These are phyloP conservation scores for Pythium phragmitis DNA, from an alignment of 352 stramenopile species.

Conservation along the genomic window DNA sequence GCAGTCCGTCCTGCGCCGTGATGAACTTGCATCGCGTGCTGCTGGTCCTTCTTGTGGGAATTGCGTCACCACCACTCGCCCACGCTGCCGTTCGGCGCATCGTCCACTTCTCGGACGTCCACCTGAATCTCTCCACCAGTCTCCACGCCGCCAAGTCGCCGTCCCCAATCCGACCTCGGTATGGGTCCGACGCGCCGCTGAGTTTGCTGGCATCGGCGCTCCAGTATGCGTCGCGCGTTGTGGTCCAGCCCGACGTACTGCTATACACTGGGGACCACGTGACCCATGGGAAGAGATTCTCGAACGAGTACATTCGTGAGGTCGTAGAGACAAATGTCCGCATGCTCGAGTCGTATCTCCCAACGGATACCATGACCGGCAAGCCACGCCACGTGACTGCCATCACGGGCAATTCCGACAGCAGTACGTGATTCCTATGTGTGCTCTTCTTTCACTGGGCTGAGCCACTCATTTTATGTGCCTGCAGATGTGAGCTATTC, in stretches of 20 bases:
- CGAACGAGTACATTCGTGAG: conserved; percentile 57
- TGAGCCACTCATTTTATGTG: neutral
- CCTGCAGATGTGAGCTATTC: conserved; percentile 61
- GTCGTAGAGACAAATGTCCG: conserved; percentile 67
- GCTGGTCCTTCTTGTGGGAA: neutral
- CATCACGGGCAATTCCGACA: conserved; percentile 81
- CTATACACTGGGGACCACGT: conserved; percentile 83
- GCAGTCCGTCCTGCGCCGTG: neutral
- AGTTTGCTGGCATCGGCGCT: conserved; percentile 70
- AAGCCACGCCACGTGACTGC: conserved; percentile 53
- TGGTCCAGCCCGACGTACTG: conserved; percentile 63
- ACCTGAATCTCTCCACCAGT: conserved; percentile 70
- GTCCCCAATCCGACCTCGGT: conserved; percentile 37
- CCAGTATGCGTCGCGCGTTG: conserved; percentile 51
- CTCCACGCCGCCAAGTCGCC: conserved; percentile 38
- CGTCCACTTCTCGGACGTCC: conserved; percentile 85
- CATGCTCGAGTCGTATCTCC: conserved; percentile 70
- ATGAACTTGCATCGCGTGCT: conserved; percentile 2
- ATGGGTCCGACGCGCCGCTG: conserved; percentile 55
- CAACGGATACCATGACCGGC: conserved; percentile 25
- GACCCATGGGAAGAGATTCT: conserved; percentile 51
- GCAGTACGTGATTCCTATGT: conserved; percentile 32
- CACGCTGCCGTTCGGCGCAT: conserved; percentile 30
- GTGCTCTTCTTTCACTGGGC: neutral
- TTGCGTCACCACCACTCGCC: neutral